Evolutionary conservation across 2,329 filamentous ascomycete species (phyloP).

Genomic region (Phoma sp.): DNA sequence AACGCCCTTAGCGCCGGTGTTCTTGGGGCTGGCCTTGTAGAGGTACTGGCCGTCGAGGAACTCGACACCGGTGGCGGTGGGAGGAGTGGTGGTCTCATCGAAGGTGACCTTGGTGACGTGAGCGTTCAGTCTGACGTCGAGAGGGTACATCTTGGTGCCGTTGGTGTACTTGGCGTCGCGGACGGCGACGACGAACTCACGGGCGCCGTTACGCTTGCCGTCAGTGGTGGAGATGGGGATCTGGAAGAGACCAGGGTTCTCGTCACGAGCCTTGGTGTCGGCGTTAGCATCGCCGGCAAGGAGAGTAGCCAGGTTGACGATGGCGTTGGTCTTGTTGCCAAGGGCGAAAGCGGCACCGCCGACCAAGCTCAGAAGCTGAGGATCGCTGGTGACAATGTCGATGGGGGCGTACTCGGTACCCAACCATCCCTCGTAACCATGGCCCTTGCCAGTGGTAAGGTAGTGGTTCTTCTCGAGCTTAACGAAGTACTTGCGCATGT

Average conservation of each 20-base stretch:
- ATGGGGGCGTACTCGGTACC: slow-evolving; percentile 58
- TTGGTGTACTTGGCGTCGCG: slow-evolving; percentile 57
- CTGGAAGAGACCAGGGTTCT: slow-evolving; percentile 59
- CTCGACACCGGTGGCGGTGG: slow-evolving; percentile 55
- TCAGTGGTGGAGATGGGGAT: slow-evolving; percentile 62
- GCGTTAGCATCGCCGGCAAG: slow-evolving; percentile 60
- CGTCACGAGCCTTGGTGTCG: slow-evolving; percentile 54
- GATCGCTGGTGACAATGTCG: slow-evolving; percentile 58
- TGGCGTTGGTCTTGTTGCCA: slow-evolving; percentile 47
- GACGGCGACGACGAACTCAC: slow-evolving; percentile 61
- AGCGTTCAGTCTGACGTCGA: slow-evolving; percentile 65
- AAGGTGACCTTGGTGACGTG: slow-evolving; percentile 71
- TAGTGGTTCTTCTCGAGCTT: slow-evolving; percentile 63
- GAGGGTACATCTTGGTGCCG: slow-evolving; percentile 61
- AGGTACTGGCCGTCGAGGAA: slow-evolving; percentile 51
- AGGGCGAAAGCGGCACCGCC: slow-evolving; percentile 60
- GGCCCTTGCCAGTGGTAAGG: slow-evolving; percentile 53
- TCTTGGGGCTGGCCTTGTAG: slow-evolving; percentile 51
- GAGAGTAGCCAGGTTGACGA: slow-evolving; percentile 44
- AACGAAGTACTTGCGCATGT: slow-evolving; percentile 66
- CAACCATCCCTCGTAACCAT: slow-evolving; percentile 66
- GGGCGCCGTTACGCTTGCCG: slow-evolving; percentile 58
- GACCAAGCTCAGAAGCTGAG: slow-evolving; percentile 60
- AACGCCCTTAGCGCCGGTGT: slow-evolving; percentile 41
- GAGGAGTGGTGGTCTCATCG: slow-evolving; percentile 65